Evolutionary conservation across 2,329 filamentous ascomycete species (phyloP).

Genomic region (Claviceps sp.): DNA sequence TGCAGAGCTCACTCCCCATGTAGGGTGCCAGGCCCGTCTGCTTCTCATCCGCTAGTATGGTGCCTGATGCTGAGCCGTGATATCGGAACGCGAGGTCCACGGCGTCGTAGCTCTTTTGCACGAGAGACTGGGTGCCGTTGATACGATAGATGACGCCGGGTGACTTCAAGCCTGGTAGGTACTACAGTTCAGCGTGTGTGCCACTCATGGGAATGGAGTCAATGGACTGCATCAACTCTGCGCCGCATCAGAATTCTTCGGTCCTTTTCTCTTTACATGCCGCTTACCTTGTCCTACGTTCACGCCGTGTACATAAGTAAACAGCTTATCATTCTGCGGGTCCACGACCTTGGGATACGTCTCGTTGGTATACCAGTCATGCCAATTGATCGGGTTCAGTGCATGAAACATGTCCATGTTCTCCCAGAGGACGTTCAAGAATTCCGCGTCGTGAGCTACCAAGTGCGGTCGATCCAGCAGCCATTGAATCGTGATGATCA

Average conservation of each 20-base stretch:
- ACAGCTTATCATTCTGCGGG: constrained; percentile 8
- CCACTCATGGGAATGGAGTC: not conserved
- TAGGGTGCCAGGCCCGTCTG: constrained; percentile 24
- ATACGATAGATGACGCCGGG: constrained; percentile 27
- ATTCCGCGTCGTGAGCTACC: not conserved
- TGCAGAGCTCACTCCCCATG: constrained; percentile 23
- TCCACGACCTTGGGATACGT: constrained; percentile 11
- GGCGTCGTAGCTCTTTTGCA: constrained; percentile 22
- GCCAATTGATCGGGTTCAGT: constrained; percentile 17
- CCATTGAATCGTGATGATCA: constrained; percentile 27
- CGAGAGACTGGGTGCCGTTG: constrained; percentile 22
- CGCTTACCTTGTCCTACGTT: constrained; percentile 28
- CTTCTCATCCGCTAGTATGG: constrained; percentile 28
- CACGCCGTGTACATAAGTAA: constrained; percentile 26
- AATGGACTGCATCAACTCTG: not conserved
- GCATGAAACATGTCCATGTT: constrained; percentile 26
- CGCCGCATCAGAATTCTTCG: not conserved
- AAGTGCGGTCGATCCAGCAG: constrained; percentile 17
- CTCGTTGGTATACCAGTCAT: constrained; percentile 14
- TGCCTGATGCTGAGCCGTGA: constrained; percentile 27
- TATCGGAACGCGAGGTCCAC: constrained; percentile 23
- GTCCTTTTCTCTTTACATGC: not conserved
- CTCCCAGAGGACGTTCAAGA: constrained; percentile 21
- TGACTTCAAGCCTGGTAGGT: constrained; percentile 22
- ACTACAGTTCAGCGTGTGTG: not conserved